Base-by-base conservation (phyloP, 228 moss, liverwort and hornwort genomes). In the Sphagnum magellanicum region DNA sequence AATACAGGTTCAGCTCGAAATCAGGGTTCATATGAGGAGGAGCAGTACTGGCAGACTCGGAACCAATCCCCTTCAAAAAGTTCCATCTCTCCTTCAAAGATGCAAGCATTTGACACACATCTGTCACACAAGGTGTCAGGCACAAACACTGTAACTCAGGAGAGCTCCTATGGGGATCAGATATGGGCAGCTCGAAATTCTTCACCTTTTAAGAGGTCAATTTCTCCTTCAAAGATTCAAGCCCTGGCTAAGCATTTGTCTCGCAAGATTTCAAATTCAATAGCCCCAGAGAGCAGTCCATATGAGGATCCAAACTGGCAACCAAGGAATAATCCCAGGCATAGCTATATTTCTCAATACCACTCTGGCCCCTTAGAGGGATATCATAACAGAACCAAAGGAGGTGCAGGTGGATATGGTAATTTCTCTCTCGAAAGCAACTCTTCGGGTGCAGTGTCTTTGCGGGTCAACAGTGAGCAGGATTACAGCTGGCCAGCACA, bases 181-280 rank as follows among this genome's bases (percentile, higher is more conserved):
- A 32, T 32, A 32, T 32, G 32, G 32, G 32, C 32, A 32, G 32
- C 32, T 32, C 32, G 32, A 32, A 32, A 32, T 32, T 32, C 32
- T 32, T 86, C 86, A 8, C 86, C 86, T 10, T 86, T 82, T 53
- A 86, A 86, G 75, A 75, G 83, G 66, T 86, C 86, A n/a, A 79
- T 79, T 50, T 86, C 86, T 5, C 86, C 86, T 5, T 86, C 86
- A 14, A 80, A 79, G 50, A 86, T 85, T 17, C 85, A 81, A 12
- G 79, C 81, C 49, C 67, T 86, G 59, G 81, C 81, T 7, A 79
- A 78, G 52, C 81, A 79, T 59, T 83, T 83, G 68, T 74, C 83
- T 4, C 74, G 79, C 15, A 83, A 79, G 63, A 32, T 32, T 32
- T 32, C 32, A 32, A 32, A 32, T 32, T 32, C 32, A 32, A 32